Evolutionary conservation across 1,139 yeast genomes (phyloP).

Genomic region (Yamadazyma blattariae): DNA sequence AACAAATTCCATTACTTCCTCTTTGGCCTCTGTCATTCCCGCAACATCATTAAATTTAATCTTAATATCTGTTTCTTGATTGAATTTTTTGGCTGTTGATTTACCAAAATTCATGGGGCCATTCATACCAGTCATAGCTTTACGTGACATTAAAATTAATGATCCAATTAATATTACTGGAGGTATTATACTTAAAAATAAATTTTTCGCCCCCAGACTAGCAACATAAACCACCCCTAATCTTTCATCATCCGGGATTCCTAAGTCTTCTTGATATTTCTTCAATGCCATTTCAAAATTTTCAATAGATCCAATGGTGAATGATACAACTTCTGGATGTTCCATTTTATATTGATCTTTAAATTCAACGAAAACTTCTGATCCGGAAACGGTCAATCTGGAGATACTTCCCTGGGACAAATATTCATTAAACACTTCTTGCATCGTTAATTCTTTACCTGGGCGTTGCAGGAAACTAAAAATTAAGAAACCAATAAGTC

Average conservation of each 20-base stretch:
- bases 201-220: constrained; percentile 61
- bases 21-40: constrained; percentile 97
- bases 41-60: constrained; percentile 92
- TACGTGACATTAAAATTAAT: constrained; percentile 67
- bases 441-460: constrained; percentile 40
- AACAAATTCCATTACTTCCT: constrained; percentile 96
- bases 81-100: constrained; percentile 86
- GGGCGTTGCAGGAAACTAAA: constrained; percentile 17
- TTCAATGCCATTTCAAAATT: constrained; percentile 84
- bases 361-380: constrained; percentile 33
- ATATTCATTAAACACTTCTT: constrained; percentile 40
- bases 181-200: constrained; percentile 72
- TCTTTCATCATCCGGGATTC: constrained; percentile 60
- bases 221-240: constrained; percentile 81
- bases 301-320: constrained; percentile 89
- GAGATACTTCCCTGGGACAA: constrained; percentile 38
- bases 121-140: constrained; percentile 59
- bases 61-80: constrained; percentile 87
- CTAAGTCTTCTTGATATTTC: constrained; percentile 66
- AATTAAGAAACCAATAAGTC: constrained; percentile 22
- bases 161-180: constrained; percentile 85
- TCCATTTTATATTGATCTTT: constrained; percentile 26
- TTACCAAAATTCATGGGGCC: constrained; percentile 78
- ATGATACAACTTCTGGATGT: constrained; percentile 28
- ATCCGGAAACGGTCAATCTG: constrained; percentile 37